phyloP scores from a whole-genome alignment of 2,329 filamentous ascomycete genomes.

The Albophoma yamanashiensis region DNA sequence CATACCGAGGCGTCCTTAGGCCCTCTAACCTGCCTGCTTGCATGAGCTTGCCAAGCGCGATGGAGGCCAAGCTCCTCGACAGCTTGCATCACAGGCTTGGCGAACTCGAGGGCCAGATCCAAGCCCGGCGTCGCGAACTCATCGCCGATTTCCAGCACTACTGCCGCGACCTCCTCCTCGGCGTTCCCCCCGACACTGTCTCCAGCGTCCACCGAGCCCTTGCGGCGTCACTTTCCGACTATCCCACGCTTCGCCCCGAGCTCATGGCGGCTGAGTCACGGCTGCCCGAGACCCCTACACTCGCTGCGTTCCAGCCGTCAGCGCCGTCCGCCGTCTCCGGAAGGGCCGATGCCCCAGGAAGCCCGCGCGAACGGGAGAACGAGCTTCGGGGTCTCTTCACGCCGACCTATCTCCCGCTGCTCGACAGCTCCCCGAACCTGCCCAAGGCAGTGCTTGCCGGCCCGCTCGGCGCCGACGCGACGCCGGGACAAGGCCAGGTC shows the following conservation, averaged over 20 bases:
- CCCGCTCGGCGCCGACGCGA: conserved; percentile 5
- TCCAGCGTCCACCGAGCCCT: conserved; percentile 35
- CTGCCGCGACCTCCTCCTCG: conserved; percentile 37
- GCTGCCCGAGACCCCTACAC: conserved; percentile 16
- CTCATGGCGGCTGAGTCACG: conserved; percentile 25
- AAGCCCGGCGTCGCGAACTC: conserved; percentile 45
- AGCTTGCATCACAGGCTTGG: conserved; percentile 42
- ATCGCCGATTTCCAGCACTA: conserved; percentile 45
- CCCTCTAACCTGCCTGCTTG: conserved; percentile 12
- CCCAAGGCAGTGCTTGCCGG: conserved; percentile 10
- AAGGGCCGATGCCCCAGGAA: conserved; percentile 22
- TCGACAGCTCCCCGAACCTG: conserved; percentile 32
- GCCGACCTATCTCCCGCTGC: conserved; percentile 49
- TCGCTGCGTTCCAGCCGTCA: conserved; percentile 19
- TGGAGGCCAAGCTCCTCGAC: conserved; percentile 35
- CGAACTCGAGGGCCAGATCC: conserved; percentile 47
- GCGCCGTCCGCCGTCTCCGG: conserved; percentile 15
- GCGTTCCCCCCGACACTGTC: conserved; percentile 34
- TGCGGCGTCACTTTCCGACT: conserved; percentile 30
- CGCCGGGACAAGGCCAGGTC: conserved; percentile 10
- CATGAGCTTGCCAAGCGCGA: conserved; percentile 22
- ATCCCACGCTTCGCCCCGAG: conserved; percentile 31
- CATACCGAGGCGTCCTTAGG: conserved; percentile 19
- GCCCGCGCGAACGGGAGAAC: conserved; percentile 43
- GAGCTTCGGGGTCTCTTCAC: conserved; percentile 55